These are phyloP conservation scores for Nidularia pulvinata DNA, from an alignment of 768 basidiomycete genomes.

Conservation along the genomic window DNA sequence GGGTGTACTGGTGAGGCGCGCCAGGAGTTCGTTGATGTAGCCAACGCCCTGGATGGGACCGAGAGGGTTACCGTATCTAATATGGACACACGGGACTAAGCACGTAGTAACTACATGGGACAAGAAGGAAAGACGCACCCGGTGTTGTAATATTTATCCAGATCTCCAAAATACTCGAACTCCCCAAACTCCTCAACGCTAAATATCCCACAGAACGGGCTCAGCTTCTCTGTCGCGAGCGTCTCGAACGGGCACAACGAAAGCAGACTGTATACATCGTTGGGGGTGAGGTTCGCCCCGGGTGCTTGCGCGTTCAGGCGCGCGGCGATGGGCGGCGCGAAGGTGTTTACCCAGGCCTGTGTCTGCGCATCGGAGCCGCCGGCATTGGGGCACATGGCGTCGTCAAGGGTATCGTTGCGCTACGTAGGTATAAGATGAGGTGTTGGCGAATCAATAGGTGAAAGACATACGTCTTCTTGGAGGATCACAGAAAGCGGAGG, in stretches of 20 bases:
- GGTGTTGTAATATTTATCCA: slow-evolving; percentile 79
- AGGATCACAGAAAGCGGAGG: slow-evolving; percentile 58
- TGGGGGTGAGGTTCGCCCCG: slow-evolving; percentile 54
- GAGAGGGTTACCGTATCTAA: slow-evolving; percentile 64
- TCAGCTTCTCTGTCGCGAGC: slow-evolving; percentile 44
- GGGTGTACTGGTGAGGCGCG: slow-evolving; percentile 65
- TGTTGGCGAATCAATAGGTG: not conserved
- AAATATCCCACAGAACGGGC: slow-evolving; percentile 80
- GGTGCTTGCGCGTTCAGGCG: slow-evolving; percentile 63
- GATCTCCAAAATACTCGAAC: slow-evolving; percentile 71
- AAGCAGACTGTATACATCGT: slow-evolving; percentile 62
- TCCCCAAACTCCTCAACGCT: slow-evolving; percentile 56
- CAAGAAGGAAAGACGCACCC: slow-evolving; percentile 41
- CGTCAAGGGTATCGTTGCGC: slow-evolving; percentile 71
- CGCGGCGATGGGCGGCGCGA: slow-evolving; percentile 50
- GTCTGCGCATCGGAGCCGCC: slow-evolving; percentile 41
- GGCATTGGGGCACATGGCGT: slow-evolving; percentile 61
- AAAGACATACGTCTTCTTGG: slow-evolving; percentile 44
- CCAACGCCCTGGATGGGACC: slow-evolving; percentile 85
- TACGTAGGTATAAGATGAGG: slow-evolving; percentile 13
- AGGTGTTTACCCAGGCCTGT: slow-evolving; percentile 54
- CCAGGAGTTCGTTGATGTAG: slow-evolving; percentile 88
- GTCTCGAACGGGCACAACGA: slow-evolving; percentile 83
- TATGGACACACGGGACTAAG: too few species aligned
- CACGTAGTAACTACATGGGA: not conserved